Percentiles rank a stretch among this genome's conserved stretches.
These are phyloP conservation scores for Aspergillus versicolor DNA, from an alignment of 2,329 filamentous ascomycete species.

Conservation along the genomic window DNA sequence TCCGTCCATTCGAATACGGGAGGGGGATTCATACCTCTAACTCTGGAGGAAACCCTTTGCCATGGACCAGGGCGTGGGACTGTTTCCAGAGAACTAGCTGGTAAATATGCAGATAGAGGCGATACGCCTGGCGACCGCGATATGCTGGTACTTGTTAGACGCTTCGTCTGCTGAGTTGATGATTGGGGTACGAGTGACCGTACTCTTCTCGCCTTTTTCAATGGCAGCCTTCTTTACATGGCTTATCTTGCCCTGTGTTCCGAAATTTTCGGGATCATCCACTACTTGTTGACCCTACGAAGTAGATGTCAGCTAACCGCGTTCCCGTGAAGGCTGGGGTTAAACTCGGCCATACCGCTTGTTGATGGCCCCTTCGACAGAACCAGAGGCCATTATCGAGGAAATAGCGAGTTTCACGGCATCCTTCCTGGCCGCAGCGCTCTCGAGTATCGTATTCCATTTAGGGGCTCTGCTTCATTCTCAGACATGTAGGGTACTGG, in stretches of 20 bases:
- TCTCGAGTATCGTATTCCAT: constrained; percentile 49
- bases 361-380: constrained; percentile 76
- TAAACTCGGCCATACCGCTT: constrained; percentile 57
- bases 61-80: constrained; percentile 67
- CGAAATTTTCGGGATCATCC: constrained; percentile 68
- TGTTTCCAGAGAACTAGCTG: constrained; percentile 85
- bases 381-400: constrained; percentile 74
- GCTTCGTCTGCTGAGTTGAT: neutral
- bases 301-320: neutral
- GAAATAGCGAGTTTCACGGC: constrained; percentile 70
- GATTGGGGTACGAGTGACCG: constrained; percentile 15
- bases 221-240: constrained; percentile 55
- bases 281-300: constrained; percentile 45
- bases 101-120: constrained; percentile 78
- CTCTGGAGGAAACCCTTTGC: constrained; percentile 66
- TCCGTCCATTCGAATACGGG: neutral
- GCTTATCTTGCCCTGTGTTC: constrained; percentile 58
- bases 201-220: constrained; percentile 53
- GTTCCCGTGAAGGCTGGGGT: neutral
- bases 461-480: constrained; percentile 30
- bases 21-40: constrained; percentile 59
- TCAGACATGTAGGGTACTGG: constrained; percentile 2
- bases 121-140: constrained; percentile 66
- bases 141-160: constrained; percentile 41
- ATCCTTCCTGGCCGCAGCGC: constrained; percentile 60